Conservation (phyloP, 345 rosid genomes). For the Eucalyptus rudis region DNA sequence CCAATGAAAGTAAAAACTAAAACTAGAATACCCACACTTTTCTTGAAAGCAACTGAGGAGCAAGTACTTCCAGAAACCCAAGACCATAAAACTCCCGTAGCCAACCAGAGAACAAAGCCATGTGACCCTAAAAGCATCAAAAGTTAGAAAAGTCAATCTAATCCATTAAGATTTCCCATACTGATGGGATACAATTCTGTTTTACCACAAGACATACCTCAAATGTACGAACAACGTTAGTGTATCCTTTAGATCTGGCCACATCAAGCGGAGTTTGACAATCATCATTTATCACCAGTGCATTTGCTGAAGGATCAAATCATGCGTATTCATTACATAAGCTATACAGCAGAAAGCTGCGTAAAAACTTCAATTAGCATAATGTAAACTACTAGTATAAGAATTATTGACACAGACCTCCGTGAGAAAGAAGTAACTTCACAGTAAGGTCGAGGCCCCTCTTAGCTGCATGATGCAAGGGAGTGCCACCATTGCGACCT, state of each 20-base stretch:
- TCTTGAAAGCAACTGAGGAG: constrained; percentile 79
- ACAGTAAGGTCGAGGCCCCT: constrained; percentile 74
- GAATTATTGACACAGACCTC: constrained; percentile 35
- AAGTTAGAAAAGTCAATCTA: neutral
- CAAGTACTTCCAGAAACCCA: constrained; percentile 70
- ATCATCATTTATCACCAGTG: constrained; percentile 76
- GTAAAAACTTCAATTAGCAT: neutral
- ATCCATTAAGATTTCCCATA: neutral
- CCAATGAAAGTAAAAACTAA: neutral
- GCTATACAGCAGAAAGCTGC: neutral
- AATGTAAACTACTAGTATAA: neutral
- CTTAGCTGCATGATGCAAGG: constrained; percentile 96
- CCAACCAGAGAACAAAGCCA: constrained; percentile 91
- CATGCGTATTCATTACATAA: neutral
- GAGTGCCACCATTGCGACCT: constrained; percentile 90
- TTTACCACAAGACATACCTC: constrained; percentile 35
- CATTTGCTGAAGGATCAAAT: constrained; percentile 45
- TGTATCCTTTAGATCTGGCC: constrained; percentile 71
- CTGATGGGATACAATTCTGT: neutral
- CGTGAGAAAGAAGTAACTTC: constrained; percentile 62
- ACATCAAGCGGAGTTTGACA: constrained; percentile 85
- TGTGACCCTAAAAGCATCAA: constrained; percentile 29
- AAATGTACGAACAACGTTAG: constrained; percentile 66
- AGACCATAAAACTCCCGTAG: constrained; percentile 87
- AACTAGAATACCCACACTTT: constrained; percentile 51